These are phyloP conservation scores for Glebionis coronaria DNA, from an alignment of 129 eudicot genomes.

Conservation along the genomic window DNA sequence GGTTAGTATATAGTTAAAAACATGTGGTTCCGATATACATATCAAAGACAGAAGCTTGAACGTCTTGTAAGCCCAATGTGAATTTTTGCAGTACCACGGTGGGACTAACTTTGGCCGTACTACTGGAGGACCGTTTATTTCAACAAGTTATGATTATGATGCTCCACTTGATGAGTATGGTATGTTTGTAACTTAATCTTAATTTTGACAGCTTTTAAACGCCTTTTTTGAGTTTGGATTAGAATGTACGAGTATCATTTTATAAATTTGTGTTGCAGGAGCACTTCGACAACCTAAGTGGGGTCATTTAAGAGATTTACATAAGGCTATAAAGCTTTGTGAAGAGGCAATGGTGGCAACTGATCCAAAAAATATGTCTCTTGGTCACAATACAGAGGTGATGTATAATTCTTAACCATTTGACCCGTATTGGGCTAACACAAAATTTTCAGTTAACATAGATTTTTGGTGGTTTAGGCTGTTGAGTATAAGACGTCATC, in stretches of 20 bases:
- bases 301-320: conserved; percentile 89
- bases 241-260: neutral
- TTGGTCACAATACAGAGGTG: conserved; percentile 82
- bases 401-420: neutral
- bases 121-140: conserved; percentile 88
- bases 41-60: neutral
- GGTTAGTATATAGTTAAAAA: conserved; percentile 40
- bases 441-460: conserved; percentile 14
- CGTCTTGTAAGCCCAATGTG: too few species aligned
- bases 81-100: conserved; percentile 72
- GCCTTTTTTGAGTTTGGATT: neutral
- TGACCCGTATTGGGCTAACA: neutral
- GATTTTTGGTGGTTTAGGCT: conserved; percentile 46
- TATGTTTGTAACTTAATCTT: conserved; percentile 33
- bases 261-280: conserved; percentile 43
- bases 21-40: neutral
- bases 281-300: conserved; percentile 85
- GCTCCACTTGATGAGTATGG: conserved; percentile 99
- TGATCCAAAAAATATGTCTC: conserved; percentile 70
- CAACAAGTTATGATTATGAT: conserved; percentile 89
- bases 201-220: neutral
- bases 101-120: conserved; percentile 93
- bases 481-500: conserved; percentile 68
- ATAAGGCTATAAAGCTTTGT: conserved; percentile 93
- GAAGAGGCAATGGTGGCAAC: conserved; percentile 81